Evolutionary conservation across 129 eudicot species (phyloP), one percentile per base, ranked within the genome.

Genomic region (Tagetes erecta): DNA sequence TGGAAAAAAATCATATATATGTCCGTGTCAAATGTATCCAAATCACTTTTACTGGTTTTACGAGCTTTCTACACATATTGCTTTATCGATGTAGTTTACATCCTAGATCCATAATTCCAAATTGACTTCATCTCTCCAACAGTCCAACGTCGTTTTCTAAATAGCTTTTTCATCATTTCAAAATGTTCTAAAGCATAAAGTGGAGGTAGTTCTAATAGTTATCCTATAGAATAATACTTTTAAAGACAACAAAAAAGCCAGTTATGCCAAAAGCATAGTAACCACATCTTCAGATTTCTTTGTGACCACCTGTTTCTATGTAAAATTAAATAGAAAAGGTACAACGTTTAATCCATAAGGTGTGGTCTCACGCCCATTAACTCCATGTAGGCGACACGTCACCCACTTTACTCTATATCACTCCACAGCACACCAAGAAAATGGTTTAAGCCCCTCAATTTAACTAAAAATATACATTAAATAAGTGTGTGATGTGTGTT

Each of bases 161-260:
- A 53, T 53, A 64, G 52, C 83, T 65, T 79, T 79, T 65, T 64
- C 68, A 42, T 52, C 33, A 58, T 13, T 55, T 42, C 68, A 64
- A 64, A 66, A 65, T 72, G 72, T 79, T 72, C 78, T 64, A 79
- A 79, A 79, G 78, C 68, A 73, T 72, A 79, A 79, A 79, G 83
- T 72, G 39, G 83, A 64, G 62, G 74, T 56, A 44, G 83, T 72
- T 79, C 53, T 37, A 72, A 64, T 65, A 79, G 83, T 44, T 55
- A 42, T 72, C 73, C 51, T 30, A 55, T 55, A 53, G 78, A 79
- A 79, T 79, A 79, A 79, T 46, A 30, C 74, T 79, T 79, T 72
- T 52, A 36, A 72, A 65, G 44, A 72, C 35, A 36, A 40, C 34
- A 76, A 79, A 72, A 73, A 49, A 79, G 62, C 44, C 20, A 78